phyloP scores from a whole-genome alignment of 495 filamentous ascomycete species.

The Aspergillus conjunctus region DNA sequence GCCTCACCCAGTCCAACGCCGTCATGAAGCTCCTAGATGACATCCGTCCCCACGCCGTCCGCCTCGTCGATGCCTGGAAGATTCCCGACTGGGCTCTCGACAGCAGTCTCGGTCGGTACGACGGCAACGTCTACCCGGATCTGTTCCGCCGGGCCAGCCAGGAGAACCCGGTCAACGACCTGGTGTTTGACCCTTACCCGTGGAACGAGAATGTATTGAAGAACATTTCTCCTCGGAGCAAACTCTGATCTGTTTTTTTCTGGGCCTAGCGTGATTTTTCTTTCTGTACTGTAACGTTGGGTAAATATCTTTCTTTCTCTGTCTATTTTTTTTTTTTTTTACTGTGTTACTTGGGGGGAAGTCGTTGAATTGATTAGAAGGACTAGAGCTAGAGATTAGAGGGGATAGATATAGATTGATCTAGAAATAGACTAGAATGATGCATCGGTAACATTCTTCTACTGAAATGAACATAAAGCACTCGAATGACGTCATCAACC shows the following conservation, averaged over 20 bases:
- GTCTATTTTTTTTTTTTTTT: neutral
- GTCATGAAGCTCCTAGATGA: slow-evolving; percentile 67
- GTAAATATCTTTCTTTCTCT: slow-evolving; percentile 1
- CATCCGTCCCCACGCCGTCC: slow-evolving; percentile 66
- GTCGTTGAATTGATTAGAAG: neutral
- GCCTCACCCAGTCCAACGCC: slow-evolving; percentile 57
- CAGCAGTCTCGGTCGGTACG: slow-evolving; percentile 61
- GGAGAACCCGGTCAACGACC: slow-evolving; percentile 67
- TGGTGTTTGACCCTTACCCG: slow-evolving; percentile 69
- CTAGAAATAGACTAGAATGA: too few species aligned
- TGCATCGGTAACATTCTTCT: too few species aligned
- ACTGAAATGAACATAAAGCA: slow-evolving; percentile 59
- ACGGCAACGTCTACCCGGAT: slow-evolving; percentile 71
- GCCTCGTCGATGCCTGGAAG: slow-evolving; percentile 66
- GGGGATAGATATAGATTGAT: neutral
- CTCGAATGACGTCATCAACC: too few species aligned
- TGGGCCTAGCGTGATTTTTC: neutral
- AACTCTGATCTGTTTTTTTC: slow-evolving; percentile 33
- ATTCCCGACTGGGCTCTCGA: slow-evolving; percentile 73
- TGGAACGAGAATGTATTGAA: slow-evolving; percentile 60
- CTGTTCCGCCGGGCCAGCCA: slow-evolving; percentile 66
- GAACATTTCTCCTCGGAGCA: slow-evolving; percentile 46
- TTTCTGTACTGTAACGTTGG: slow-evolving; percentile 2
- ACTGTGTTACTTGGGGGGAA: neutral
- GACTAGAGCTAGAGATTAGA: neutral